Evolutionary conservation across 352 stramenopile species (phyloP), one percentile per base, ranked within the genome.

Genomic region (Pythium dissimile): DNA sequence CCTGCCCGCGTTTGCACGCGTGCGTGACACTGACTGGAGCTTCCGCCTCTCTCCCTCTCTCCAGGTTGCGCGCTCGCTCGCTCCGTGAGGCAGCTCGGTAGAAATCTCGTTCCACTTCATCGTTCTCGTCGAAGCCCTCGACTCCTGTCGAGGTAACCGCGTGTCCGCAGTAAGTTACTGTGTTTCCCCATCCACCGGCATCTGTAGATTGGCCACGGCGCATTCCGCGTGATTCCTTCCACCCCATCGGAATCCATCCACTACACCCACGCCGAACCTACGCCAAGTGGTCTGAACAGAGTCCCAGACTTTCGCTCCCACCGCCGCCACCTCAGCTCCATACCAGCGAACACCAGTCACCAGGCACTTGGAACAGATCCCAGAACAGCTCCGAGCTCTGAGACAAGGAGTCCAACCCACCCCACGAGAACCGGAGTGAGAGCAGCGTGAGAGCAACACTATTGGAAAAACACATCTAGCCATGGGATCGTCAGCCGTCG

Each of bases 81-180:
- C 41, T 48, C n/a, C 21, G 34, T n/a, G n/a, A n/a, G n/a, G n/a
- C n/a, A n/a, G n/a, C n/a, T n/a, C n/a, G n/a, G n/a, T n/a, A n/a
- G n/a, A n/a, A n/a, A n/a, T n/a, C 24, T 27, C 38, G 44, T 5
- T 24, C 50, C 58, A 65, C 58, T 65, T 65, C 58, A 38, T 59
- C 39, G 30, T 65, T 65, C 38, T 35, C 47, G 57, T 59, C 49
- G 41, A 64, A 41, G 47, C 37, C 15, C 23, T 49, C 50, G 32
- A 16, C 11, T 32, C 39, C 20, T 15, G 48, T 34, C 16, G n/a
- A 21, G 34, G 13, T n/a, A 23, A 47, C 35, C 31, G 49, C 43
- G 32, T 55, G 46, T 32, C 28, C 45, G 21, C 30, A 7, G 16
- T 30, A 13, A 4, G 15, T 38, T 26, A 7, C 12, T 9, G 10